phyloP scores from a whole-genome alignment of 2,329 filamentous ascomycete species.

The Bisporella sp. region DNA sequence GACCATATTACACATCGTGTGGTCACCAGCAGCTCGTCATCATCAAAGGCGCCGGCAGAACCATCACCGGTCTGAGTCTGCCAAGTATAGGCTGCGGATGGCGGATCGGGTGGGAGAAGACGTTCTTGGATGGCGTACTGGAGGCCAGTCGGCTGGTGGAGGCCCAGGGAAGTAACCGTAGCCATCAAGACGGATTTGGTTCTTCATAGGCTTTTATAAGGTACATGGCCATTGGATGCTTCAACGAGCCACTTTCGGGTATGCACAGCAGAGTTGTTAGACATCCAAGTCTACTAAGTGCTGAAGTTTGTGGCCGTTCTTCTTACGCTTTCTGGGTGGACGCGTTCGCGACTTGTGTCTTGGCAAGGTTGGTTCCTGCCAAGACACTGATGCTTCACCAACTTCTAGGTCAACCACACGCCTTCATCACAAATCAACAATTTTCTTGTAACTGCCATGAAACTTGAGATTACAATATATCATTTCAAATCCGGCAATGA shows the following conservation, averaged over 20 bases:
- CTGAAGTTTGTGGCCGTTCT: too few species aligned
- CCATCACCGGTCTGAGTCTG: constrained; percentile 48
- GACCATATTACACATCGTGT: constrained; percentile 60
- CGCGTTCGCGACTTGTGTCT: too few species aligned
- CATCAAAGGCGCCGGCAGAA: constrained; percentile 22
- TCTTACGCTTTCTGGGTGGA: too few species aligned
- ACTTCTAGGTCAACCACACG: too few species aligned
- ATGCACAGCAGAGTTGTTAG: background rate
- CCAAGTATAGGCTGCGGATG: constrained; percentile 67
- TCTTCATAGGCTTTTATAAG: constrained; percentile 12
- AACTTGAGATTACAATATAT: too few species aligned
- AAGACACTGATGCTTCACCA: too few species aligned
- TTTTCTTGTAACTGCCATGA: too few species aligned
- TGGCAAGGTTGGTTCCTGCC: too few species aligned
- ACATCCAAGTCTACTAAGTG: background rate
- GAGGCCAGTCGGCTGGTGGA: constrained; percentile 81
- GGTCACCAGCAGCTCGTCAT: constrained; percentile 27
- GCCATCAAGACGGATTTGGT: constrained; percentile 55
- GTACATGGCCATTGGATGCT: background rate
- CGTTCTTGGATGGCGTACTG: constrained; percentile 77
- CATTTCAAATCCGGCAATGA: too few species aligned
- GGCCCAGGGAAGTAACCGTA: constrained; percentile 79
- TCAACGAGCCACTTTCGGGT: background rate
- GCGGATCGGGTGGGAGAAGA: constrained; percentile 62
- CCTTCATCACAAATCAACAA: too few species aligned